These are phyloP conservation scores for Ceratocystis huliohia DNA, from an alignment of 2,329 filamentous ascomycete species.

Conservation along the genomic window DNA sequence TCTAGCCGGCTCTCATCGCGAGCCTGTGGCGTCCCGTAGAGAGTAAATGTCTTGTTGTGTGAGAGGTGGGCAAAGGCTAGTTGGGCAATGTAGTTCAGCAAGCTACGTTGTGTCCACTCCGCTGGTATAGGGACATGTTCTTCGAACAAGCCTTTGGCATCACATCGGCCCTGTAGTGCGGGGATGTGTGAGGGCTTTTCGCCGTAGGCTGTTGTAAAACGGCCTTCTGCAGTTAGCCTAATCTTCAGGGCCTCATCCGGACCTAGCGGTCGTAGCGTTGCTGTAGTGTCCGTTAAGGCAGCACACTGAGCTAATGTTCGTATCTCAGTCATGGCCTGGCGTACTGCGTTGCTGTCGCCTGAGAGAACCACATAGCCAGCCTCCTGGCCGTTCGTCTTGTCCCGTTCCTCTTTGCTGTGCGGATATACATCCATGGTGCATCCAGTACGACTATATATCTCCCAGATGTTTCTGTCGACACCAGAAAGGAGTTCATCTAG, in stretches of 20 bases:
- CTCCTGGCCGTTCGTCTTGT: neutral
- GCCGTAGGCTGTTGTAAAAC: constrained; percentile 14
- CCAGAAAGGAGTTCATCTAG: constrained; percentile 23
- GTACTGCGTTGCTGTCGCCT: constrained; percentile 28
- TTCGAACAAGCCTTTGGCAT: constrained; percentile 19
- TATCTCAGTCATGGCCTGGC: constrained; percentile 23
- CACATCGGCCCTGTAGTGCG: constrained; percentile 26
- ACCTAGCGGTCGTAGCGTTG: constrained; percentile 5
- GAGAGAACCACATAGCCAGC: constrained; percentile 26
- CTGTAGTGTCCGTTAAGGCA: constrained; percentile 28
- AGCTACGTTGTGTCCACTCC: constrained; percentile 32
- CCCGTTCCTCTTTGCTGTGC: neutral
- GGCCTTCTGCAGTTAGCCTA: constrained; percentile 14
- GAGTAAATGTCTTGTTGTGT: constrained; percentile 26
- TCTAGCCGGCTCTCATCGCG: constrained; percentile 31
- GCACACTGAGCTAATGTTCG: constrained; percentile 24
- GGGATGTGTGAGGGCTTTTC: constrained; percentile 8
- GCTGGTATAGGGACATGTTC: constrained; percentile 31
- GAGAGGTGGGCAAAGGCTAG: constrained; percentile 32
- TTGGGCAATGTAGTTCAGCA: constrained; percentile 33
- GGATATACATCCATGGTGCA: constrained; percentile 23
- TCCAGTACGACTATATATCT: constrained; percentile 26
- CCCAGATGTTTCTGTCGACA: constrained; percentile 24
- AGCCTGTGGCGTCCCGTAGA: constrained; percentile 29
- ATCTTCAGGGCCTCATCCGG: neutral